A percentile compares a stretch with the other conserved stretches of the same genome.
These are phyloP conservation scores for Fusarium chaquense DNA, from an alignment of 2,329 filamentous ascomycete genomes.

Conservation along the genomic window DNA sequence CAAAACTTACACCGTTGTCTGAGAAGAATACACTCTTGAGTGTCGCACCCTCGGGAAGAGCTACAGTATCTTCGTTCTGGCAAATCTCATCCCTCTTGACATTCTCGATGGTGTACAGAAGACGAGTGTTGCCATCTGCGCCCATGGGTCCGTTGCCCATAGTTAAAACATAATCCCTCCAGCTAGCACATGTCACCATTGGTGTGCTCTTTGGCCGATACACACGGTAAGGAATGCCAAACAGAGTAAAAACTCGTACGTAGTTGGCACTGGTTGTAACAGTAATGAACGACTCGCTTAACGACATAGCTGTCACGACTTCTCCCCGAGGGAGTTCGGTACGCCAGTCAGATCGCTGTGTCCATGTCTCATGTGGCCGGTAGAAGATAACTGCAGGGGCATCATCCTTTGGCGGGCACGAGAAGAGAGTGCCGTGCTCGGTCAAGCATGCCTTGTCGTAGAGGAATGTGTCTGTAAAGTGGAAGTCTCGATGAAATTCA, in stretches of 20 bases:
- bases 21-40: constrained; percentile 92
- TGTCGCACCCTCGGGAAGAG: constrained; percentile 78
- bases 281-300: constrained; percentile 91
- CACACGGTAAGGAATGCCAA: constrained; percentile 87
- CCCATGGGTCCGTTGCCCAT: constrained; percentile 91
- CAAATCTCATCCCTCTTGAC: constrained; percentile 93
- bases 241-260: constrained; percentile 91
- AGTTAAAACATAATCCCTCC: constrained; percentile 95
- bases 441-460: constrained; percentile 97
- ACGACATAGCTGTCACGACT: constrained; percentile 85
- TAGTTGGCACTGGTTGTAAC: constrained; percentile 90
- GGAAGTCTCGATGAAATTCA: constrained; percentile 91
- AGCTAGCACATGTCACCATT: constrained; percentile 92
- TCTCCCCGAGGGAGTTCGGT: constrained; percentile 90
- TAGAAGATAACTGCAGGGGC: constrained; percentile 89
- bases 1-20: constrained; percentile 78
- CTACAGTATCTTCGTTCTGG: constrained; percentile 92
- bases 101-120: constrained; percentile 94
- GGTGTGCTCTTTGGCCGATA: constrained; percentile 93
- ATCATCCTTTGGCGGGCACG: constrained; percentile 77
- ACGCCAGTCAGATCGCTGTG: constrained; percentile 88
- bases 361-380: constrained; percentile 97
- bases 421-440: constrained; percentile 86
- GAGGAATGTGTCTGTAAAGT: constrained; percentile 95
- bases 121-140: constrained; percentile 79